These are phyloP conservation scores for Trichoderma atrobrunneum DNA, from an alignment of 2,329 filamentous ascomycete species.

Conservation along the genomic window DNA sequence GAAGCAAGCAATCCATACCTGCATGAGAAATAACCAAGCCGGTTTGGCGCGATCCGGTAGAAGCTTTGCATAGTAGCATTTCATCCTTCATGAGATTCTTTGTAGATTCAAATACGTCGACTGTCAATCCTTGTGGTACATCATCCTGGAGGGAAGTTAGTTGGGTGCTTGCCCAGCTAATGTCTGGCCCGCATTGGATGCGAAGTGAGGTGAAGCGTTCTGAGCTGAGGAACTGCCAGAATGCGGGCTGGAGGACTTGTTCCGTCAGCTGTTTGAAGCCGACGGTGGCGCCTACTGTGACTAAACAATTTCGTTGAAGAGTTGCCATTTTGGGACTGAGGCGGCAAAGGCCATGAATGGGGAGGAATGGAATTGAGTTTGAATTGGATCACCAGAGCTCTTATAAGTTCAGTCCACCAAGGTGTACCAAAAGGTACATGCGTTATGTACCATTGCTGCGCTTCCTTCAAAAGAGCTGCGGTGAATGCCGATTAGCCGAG, in stretches of 20 bases:
- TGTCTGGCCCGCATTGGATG: slow-evolving; percentile 77
- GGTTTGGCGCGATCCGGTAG: slow-evolving; percentile 47
- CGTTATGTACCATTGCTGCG: not conserved
- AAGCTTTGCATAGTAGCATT: slow-evolving; percentile 54
- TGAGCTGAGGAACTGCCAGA: slow-evolving; percentile 58
- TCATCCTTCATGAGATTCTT: slow-evolving; percentile 38
- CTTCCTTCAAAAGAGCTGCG: not conserved
- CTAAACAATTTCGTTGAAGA: slow-evolving; percentile 59
- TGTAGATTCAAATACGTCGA: slow-evolving; percentile 34
- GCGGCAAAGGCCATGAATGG: not conserved
- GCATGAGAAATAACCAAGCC: slow-evolving; percentile 88
- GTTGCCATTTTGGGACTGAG: slow-evolving; percentile 13
- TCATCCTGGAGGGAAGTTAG: slow-evolving; percentile 24
- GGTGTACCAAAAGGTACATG: not conserved
- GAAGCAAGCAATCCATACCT: slow-evolving; percentile 34
- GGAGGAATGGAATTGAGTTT: not conserved
- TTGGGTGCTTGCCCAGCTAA: slow-evolving; percentile 36
- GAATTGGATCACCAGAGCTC: not conserved
- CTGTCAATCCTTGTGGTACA: slow-evolving; percentile 26
- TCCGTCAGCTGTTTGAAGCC: slow-evolving; percentile 71
- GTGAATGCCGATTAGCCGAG: not conserved
- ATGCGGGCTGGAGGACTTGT: slow-evolving; percentile 59
- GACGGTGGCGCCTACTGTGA: slow-evolving; percentile 90
- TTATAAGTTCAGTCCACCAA: not conserved
- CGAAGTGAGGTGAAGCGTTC: slow-evolving; percentile 68